Evolutionary conservation across 768 basidiomycete genomes (phyloP), one percentile per base, ranked within the genome.

Genomic region (Kwoniella mangroviensis): DNA sequence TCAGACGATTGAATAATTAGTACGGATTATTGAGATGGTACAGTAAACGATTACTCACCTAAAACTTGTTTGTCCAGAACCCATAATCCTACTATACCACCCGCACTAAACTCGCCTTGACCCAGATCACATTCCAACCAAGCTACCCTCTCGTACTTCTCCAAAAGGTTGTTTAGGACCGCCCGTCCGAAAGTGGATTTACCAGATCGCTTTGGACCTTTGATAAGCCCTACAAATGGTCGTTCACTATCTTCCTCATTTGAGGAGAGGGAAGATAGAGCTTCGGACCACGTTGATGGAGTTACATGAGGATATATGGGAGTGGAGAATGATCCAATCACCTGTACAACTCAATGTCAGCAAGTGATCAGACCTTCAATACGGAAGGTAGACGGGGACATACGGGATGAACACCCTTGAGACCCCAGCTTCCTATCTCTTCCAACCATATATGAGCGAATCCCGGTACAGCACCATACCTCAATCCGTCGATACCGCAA

Each of bases 121-220:
- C 96, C 96, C 3, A 92, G 75, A 83, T 99, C 96, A 69, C 92
- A 92, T 80, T 98, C 96, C 9, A 99, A 86, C 80, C 88, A 97
- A 0, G 94, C 95, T 2, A 98, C 93, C n/a, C 86, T 86, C 24
- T 86, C 85, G 84, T 92, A 92, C 62, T 70, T 55, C 49, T 79
- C 83, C 28, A 91, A 80, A 40, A 99, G 84, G 13, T 84, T 85
- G 78, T 97, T 97, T 17, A 91, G 79, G 15, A 93, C 79, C 1
- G 88, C 88, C 64, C 91, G 85, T 0, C 91, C 89, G 76, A 98
- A 91, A 0, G 92, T 93, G 70, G 93, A 96, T 82, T 99, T 99
- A 0, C 96, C 95, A 9, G 88, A 87, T 60, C 92, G 90, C 82
- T 92, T 95, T 0, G 92, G 88, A 0, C 96, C 96, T 77, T 90